Evolutionary conservation across 495 filamentous ascomycete genomes (phyloP), one percentile per base, ranked within the genome.

Genomic region (Podospora anserina): DNA sequence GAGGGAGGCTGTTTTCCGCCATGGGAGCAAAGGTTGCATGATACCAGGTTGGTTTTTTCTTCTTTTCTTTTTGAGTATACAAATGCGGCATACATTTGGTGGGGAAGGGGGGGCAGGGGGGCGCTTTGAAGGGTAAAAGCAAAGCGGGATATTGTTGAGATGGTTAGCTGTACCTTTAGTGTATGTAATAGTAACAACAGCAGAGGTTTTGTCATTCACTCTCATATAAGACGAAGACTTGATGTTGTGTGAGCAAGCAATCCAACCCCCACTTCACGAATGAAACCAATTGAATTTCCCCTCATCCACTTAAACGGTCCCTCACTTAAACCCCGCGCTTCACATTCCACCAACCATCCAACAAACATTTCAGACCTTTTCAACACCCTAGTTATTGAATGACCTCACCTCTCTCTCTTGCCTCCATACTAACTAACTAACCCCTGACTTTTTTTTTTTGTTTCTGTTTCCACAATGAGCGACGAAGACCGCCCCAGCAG

Each of bases 21-120:
- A 32, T 32, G 39, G 39, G 39, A 49, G 39, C 39, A 49, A 49
- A 49, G 39, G 19, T 61, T 28, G 59, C 59, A 61, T 61, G 59
- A 61, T 61, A 26, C 59, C 59, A 49, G 39, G 39, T 49, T 49
- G 39, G 39, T 49, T 16, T 49, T 49, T 13, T 49, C 9, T 49
- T 49, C 0, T 49, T 23, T 23, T 23, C 23, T 23, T 23, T 1
- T 23, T 23, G 23, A 23, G 23, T 23, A 23, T 23, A 23, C 23
- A 1, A 23, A 23, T 1, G 23, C 23, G 23, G 23, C 23, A 23
- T 23, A 23, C 23, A 23, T 23, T 32, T 32, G 30, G 4, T 32
- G 39, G 39, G 39, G 39, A 49, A 13, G 23, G 23, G 23, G 23
- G 23, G 20, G 20, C 1, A 23, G 20, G 20, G 1, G 20, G 20